phyloP scores from a whole-genome alignment of 1,284 basidiomycete genomes.

The Stygiomarasmius scandens region DNA sequence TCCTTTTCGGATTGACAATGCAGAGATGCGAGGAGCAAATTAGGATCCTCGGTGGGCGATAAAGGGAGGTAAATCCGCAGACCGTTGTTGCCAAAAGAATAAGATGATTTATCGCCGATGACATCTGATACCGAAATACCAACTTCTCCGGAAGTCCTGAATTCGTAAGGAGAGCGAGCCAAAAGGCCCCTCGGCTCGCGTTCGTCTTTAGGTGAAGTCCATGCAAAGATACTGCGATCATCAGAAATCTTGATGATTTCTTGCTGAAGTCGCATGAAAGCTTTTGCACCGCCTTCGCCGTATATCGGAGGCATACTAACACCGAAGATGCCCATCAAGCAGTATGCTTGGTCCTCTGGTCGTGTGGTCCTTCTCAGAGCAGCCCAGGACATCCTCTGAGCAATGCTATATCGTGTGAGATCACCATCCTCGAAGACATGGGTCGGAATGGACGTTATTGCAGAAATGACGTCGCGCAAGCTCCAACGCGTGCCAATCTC shows the following conservation, averaged over 20 bases:
- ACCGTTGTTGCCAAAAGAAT: not conserved
- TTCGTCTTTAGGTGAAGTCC: not conserved
- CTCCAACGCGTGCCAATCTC: not conserved
- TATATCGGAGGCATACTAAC: not conserved
- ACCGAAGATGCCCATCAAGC: not conserved
- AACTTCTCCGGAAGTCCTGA: not conserved
- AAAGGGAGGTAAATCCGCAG: not conserved
- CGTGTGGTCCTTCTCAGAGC: not conserved
- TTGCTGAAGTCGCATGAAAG: not conserved
- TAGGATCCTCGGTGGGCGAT: not conserved
- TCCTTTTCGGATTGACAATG: not conserved
- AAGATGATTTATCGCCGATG: not conserved
- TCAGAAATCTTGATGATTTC: not conserved
- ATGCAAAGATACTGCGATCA: not conserved
- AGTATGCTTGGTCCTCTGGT: not conserved
- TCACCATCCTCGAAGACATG: not conserved
- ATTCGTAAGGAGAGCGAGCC: not conserved
- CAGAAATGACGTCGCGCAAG: not conserved
- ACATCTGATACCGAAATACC: not conserved
- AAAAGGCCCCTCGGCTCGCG: not conserved
- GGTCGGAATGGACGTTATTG: not conserved
- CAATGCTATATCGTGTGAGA: not conserved
- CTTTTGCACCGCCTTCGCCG: not conserved
- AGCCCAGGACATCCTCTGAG: not conserved
- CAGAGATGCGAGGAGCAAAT: not conserved